Conservation (phyloP, 1,139 yeast genomes). For the Saccharomyces pastorianus region DNA sequence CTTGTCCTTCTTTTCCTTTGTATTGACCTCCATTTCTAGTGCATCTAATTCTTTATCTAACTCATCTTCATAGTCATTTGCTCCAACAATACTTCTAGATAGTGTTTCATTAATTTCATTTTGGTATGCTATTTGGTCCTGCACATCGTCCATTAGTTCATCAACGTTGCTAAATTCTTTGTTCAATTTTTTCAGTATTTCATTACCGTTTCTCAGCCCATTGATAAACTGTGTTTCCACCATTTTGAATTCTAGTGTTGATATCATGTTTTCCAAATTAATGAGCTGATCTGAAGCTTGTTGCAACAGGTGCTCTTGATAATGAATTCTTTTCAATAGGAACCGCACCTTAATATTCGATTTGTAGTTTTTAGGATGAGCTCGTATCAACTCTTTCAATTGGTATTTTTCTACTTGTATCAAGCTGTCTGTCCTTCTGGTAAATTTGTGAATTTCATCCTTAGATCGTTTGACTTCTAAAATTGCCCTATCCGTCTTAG, state of each 20-base stretch:
- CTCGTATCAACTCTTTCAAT: conserved; percentile 26
- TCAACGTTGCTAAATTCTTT: conserved; percentile 77
- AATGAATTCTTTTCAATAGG: conserved; percentile 68
- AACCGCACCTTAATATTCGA: conserved; percentile 46
- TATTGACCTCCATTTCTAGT: conserved; percentile 35
- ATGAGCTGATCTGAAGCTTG: conserved; percentile 73
- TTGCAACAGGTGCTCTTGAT: conserved; percentile 60
- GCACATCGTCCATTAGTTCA: conserved; percentile 71
- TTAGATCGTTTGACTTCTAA: conserved; percentile 80
- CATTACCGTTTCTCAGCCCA: conserved; percentile 75
- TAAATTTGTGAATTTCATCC: conserved; percentile 74
- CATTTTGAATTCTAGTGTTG: conserved; percentile 77
- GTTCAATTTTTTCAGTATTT: conserved; percentile 65
- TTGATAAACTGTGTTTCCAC: conserved; percentile 77
- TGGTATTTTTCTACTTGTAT: conserved; percentile 34
- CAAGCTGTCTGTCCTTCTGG: conserved; percentile 49
- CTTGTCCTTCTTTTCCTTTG: conserved; percentile 4
- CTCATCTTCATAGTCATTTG: conserved; percentile 42
- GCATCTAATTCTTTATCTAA: conserved; percentile 47
- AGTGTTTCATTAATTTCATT: conserved; percentile 50
- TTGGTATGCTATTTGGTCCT: conserved; percentile 73
- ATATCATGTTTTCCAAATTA: conserved; percentile 63
- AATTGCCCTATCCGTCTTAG: conserved; percentile 78
- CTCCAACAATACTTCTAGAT: conserved; percentile 38
- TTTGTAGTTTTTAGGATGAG: conserved; percentile 25